phyloP scores from a whole-genome alignment of 345 rosid species.

The Litchi chinensis region DNA sequence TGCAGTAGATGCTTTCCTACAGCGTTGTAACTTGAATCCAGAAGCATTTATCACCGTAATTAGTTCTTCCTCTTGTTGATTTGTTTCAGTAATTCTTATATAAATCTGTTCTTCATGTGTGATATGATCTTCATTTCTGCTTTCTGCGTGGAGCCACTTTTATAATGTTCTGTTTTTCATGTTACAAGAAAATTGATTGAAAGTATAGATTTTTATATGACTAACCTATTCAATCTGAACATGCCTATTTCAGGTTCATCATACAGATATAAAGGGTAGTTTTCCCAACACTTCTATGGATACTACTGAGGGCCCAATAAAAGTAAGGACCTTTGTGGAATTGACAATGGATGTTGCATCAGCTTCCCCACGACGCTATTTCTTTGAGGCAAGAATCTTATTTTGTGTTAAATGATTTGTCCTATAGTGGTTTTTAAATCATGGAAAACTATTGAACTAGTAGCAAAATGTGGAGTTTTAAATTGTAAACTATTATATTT shows the following conservation, averaged over 20 bases:
- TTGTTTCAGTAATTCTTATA: neutral
- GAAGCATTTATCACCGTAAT: conserved; percentile 76
- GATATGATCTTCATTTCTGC: neutral
- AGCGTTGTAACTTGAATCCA: conserved; percentile 76
- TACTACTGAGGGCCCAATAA: conserved; percentile 49
- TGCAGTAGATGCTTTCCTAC: conserved; percentile 69
- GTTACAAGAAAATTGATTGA: conserved; percentile 1
- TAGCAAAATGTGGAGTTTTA: neutral
- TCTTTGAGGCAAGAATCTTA: conserved; percentile 82
- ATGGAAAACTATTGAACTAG: neutral
- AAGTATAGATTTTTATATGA: neutral
- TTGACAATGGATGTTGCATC: conserved; percentile 96
- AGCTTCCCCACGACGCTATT: conserved; percentile 86
- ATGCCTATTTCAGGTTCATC: conserved; percentile 55
- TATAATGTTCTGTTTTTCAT: neutral
- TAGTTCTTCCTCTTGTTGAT: conserved; percentile 7
- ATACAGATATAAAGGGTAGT: conserved; percentile 43
- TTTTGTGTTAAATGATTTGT: conserved; percentile 26
- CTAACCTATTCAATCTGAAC: conserved; percentile 9
- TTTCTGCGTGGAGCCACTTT: neutral
- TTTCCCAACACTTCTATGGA: conserved; percentile 20
- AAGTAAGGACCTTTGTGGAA: conserved; percentile 71
- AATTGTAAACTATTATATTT: neutral
- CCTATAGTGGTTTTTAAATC: conserved; percentile 9
- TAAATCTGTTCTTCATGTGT: neutral